phyloP scores from a whole-genome alignment of 306 rosid species.

The Sindora glabra region DNA sequence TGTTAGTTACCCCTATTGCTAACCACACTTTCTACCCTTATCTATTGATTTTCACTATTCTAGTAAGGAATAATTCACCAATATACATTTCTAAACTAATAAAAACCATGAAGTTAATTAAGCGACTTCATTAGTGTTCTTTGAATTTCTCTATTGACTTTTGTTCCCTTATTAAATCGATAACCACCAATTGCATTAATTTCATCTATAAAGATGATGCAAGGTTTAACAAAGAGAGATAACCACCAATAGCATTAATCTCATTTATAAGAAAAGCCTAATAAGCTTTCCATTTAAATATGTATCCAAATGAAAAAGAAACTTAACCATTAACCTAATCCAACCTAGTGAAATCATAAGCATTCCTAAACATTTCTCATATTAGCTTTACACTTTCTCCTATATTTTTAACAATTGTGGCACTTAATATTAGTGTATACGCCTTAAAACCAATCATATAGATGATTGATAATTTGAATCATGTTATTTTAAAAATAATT shows the following conservation, averaged over 20 bases:
- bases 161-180: constrained; percentile 92
- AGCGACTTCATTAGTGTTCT: constrained; percentile 93
- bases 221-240: constrained; percentile 68
- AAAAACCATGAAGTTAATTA: constrained; percentile 96
- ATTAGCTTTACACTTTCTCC: constrained; percentile 94
- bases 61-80: too few species aligned
- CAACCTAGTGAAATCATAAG: constrained; percentile 96
- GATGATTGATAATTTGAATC: too few species aligned
- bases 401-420: constrained; percentile 86
- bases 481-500: too few species aligned
- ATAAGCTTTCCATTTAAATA: constrained; percentile 1
- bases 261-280: constrained; percentile 58
- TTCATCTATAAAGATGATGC: constrained; percentile 99
- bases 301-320: not conserved
- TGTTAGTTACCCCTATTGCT: too few species aligned
- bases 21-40: too few species aligned
- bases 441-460: too few species aligned
- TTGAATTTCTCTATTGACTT: constrained; percentile 96
- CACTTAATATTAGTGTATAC: too few species aligned
- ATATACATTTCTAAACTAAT: constrained; percentile 94
- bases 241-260: constrained; percentile 98
- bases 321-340: constrained; percentile 9
- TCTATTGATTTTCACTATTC: too few species aligned
- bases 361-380: constrained; percentile 96
- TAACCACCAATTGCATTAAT: constrained; percentile 99